phyloP scores from a whole-genome alignment of 2,329 filamentous ascomycete genomes.

The Rhinocladiella mackenziei region DNA sequence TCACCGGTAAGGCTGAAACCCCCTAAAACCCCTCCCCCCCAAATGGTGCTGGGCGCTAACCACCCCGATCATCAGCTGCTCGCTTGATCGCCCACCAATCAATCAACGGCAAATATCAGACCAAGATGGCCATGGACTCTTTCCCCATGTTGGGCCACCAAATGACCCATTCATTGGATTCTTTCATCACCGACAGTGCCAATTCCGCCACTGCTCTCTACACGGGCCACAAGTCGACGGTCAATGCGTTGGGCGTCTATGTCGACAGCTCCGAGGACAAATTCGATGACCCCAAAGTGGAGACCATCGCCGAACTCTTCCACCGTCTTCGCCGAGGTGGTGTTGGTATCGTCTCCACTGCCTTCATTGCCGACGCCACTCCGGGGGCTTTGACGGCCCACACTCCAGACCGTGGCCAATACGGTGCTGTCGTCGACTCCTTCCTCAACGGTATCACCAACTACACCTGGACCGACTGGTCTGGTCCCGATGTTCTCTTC shows the following conservation, averaged over 20 bases:
- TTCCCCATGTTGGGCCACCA: slow-evolving; percentile 84
- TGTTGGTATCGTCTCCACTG: slow-evolving; percentile 70
- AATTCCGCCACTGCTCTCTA: slow-evolving; percentile 81
- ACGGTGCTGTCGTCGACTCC: slow-evolving; percentile 69
- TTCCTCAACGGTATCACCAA: slow-evolving; percentile 72
- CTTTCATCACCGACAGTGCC: slow-evolving; percentile 80
- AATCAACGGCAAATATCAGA: slow-evolving; percentile 80
- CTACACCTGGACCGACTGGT: slow-evolving; percentile 73
- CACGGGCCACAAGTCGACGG: slow-evolving; percentile 76
- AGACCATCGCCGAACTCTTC: slow-evolving; percentile 71
- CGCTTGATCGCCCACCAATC: slow-evolving; percentile 76
- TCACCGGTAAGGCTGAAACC: slow-evolving; percentile 31
- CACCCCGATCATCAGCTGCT: slow-evolving; percentile 66
- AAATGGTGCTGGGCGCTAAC: neutral
- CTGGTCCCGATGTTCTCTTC: slow-evolving; percentile 75
- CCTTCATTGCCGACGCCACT: slow-evolving; percentile 75
- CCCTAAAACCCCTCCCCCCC: too few relatives aligned
- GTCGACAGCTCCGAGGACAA: slow-evolving; percentile 68
- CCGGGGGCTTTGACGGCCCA: slow-evolving; percentile 71
- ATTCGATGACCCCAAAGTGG: slow-evolving; percentile 82
- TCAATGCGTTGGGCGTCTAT: slow-evolving; percentile 79
- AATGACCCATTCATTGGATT: slow-evolving; percentile 83
- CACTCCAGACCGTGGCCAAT: slow-evolving; percentile 64
- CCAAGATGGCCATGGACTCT: slow-evolving; percentile 70
- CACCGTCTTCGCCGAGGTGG: slow-evolving; percentile 62